Evolutionary conservation across 768 basidiomycete genomes (phyloP).

Genomic region (Naganishia randhawae): DNA sequence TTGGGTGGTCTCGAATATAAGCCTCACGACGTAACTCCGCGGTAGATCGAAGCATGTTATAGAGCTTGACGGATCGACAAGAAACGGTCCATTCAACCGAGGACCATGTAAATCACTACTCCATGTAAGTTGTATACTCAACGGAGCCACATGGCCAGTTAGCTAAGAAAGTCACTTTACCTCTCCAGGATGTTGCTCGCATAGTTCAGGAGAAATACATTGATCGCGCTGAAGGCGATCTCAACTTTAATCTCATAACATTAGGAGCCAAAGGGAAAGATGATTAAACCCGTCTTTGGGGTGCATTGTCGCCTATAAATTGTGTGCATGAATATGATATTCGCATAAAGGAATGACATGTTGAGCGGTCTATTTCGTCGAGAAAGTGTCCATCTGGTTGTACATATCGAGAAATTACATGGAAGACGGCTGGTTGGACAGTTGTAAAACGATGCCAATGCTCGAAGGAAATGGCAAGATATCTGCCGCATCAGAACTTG

Average conservation of each 20-base stretch:
- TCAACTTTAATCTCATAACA: conserved; percentile 66
- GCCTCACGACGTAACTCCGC: neutral
- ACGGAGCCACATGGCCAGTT: neutral
- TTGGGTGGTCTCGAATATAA: neutral
- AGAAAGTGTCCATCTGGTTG: neutral
- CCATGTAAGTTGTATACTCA: conserved; percentile 33
- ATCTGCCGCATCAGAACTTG: neutral
- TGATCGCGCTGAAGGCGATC: conserved; percentile 56
- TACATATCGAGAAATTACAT: neutral
- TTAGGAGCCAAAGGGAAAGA: conserved; percentile 52
- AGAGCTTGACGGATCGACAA: conserved; percentile 65
- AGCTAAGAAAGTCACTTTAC: neutral
- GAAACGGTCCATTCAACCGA: conserved; percentile 72
- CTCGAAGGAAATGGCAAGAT: neutral
- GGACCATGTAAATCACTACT: conserved; percentile 41
- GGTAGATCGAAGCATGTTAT: conserved; percentile 57
- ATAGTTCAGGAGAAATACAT: conserved; percentile 64
- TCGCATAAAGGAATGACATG: neutral
- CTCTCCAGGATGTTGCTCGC: conserved; percentile 61
- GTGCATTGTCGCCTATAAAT: neutral
- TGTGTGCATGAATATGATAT: neutral
- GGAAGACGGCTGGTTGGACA: neutral
- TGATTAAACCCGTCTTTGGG: neutral
- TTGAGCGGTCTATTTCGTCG: neutral
- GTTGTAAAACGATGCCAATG: neutral